Conservation (phyloP, 139 green algal species). For the Coelastrella sp. region DNA sequence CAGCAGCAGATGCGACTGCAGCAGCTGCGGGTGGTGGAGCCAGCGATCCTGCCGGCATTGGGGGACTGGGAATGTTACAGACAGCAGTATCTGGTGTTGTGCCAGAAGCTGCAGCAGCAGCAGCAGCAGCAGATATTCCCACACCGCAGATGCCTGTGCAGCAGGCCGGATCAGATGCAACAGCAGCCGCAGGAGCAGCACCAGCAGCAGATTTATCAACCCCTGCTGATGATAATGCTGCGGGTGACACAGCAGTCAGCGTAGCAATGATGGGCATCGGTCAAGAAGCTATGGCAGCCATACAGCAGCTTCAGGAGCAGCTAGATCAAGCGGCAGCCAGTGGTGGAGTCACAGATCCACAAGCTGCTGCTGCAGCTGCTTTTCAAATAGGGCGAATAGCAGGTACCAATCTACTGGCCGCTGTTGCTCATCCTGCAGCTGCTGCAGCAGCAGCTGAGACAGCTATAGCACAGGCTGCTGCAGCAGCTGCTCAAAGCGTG, state of each 20-base stretch:
- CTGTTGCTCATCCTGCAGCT: background rate
- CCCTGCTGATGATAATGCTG: background rate
- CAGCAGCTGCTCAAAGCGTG: background rate
- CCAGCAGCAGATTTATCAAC: background rate
- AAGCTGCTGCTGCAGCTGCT: conserved; percentile 21
- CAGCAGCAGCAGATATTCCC: background rate
- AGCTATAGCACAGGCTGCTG: background rate
- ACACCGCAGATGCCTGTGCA: no score
- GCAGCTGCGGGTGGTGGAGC: conserved; percentile 59
- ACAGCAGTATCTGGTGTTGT: background rate
- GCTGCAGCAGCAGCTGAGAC: conserved; percentile 3
- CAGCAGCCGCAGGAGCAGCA: background rate
- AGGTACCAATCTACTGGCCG: conserved; percentile 21
- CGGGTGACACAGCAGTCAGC: background rate
- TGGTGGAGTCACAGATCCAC: background rate
- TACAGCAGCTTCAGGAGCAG: conserved; percentile 29
- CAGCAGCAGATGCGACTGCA: conserved; percentile 48
- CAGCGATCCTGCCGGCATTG: conserved; percentile 38
- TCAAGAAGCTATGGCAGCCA: conserved; percentile 1
- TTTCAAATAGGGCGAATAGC: conserved; percentile 15
- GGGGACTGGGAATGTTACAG: background rate
- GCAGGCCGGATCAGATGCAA: background rate
- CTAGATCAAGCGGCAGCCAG: conserved; percentile 9
- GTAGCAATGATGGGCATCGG: background rate
- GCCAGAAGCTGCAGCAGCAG: conserved; percentile 26